Base-by-base conservation (phyloP, 306 rosid genomes). In the Acacia confusa region DNA sequence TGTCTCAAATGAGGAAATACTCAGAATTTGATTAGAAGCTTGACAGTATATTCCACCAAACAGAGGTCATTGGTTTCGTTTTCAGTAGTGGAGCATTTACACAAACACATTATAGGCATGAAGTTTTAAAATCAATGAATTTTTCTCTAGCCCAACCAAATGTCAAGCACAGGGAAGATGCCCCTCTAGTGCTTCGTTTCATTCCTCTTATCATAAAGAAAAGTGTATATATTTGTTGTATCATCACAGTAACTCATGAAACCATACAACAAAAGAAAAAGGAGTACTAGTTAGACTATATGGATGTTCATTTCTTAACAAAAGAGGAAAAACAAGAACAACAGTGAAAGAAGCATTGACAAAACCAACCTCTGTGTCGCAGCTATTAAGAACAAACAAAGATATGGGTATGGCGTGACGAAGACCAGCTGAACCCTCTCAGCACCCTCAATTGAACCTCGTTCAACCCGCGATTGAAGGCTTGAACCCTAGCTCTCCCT, bases 31-130 rank as follows among this genome's bases (percentile, higher is more conserved):
- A 79, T 67, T 55, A 78, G 22, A 74, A 55, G 70, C 73, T 79
- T 55, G 84, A 84, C 82, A 82, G 78, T 77, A 83, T 25, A 50
- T 12, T 57, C 86, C 88, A 84, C 76, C 77, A 75, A 87, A 84
- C 58, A 25, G 60, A 20, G 60, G 25, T 17, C 44, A 79, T 68
- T 81, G 74, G 78, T 63, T 25, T 87, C 81, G 71, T 82, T 87
- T 76, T 82, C 63, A 79, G 83, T 82, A 82, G 90, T 82, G 86
- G 90, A 85, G 70, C 83, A 79, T 25, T 61, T 45, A 76, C 53
- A 36, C 74, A 19, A 76, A 72, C 66, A 64, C 82, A 75, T 65
- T 76, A 70, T 76, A 71, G 80, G n/a, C n/a, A n/a, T n/a, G n/a
- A n/a, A n/a, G n/a, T n/a, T n/a, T n/a, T n/a, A n/a, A n/a, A n/a